These are phyloP conservation scores for Candida rishiriensis DNA, from an alignment of 805 yeast species.

Conservation along the genomic window DNA sequence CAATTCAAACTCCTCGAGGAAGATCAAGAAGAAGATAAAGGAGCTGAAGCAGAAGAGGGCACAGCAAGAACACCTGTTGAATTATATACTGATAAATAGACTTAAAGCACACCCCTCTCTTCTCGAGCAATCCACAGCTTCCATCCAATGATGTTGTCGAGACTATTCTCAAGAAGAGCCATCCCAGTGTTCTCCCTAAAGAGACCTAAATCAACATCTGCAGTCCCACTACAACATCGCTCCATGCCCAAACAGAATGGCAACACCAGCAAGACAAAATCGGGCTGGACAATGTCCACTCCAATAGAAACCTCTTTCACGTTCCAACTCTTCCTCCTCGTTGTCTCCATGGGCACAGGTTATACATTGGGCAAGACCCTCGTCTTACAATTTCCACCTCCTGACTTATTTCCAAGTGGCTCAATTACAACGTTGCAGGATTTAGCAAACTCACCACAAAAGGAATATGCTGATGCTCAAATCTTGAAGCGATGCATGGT, in stretches of 20 bases:
- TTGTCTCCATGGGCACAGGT: slow-evolving; percentile 32
- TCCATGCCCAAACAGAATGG: neutral
- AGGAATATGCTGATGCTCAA: slow-evolving; percentile 19
- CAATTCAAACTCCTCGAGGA: too few relatives aligned
- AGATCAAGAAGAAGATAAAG: too few relatives aligned
- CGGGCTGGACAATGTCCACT: neutral
- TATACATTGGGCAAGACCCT: slow-evolving; percentile 27
- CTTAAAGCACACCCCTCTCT: too few relatives aligned
- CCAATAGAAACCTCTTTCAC: slow-evolving; percentile 20
- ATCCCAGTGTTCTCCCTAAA: too few relatives aligned
- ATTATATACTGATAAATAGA: too few relatives aligned
- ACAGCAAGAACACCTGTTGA: too few relatives aligned
- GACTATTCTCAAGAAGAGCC: too few relatives aligned
- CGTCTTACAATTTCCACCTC: slow-evolving; percentile 23
- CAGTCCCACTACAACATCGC: neutral
- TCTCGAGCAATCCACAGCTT: too few relatives aligned
- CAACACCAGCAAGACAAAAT: neutral
- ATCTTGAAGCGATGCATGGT: slow-evolving; percentile 25
- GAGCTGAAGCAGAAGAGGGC: too few relatives aligned
- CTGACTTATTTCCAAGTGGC: slow-evolving; percentile 25
- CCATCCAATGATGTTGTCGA: too few relatives aligned
- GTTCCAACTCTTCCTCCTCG: slow-evolving; percentile 24
- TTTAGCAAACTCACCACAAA: slow-evolving; percentile 12
- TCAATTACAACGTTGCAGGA: slow-evolving; percentile 21
- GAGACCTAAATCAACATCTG: neutral